These are phyloP conservation scores for Diplodia mutila DNA, from an alignment of 2,329 filamentous ascomycete genomes.

Conservation along the genomic window DNA sequence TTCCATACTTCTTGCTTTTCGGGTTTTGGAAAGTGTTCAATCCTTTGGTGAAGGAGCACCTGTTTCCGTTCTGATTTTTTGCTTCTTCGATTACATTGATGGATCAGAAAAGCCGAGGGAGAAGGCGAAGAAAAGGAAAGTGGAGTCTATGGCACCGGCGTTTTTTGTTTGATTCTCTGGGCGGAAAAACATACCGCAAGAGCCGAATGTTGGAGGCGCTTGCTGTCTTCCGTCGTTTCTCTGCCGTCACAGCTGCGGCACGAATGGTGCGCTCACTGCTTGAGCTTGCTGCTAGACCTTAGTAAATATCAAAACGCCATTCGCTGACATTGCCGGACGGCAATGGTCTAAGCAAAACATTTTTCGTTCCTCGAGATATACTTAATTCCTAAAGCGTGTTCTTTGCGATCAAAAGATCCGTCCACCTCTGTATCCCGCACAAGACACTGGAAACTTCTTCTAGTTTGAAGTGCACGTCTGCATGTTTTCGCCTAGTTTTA, in stretches of 20 bases:
- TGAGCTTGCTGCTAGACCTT: not conserved
- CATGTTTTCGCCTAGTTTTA: too few relatives aligned
- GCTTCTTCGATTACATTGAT: not conserved
- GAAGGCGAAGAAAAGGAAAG: not conserved
- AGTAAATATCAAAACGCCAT: conserved; percentile 13
- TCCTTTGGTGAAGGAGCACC: not conserved
- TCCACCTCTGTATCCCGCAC: too few relatives aligned
- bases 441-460: too few relatives aligned
- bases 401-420: too few relatives aligned
- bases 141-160: conserved; percentile 8
- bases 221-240: conserved; percentile 32
- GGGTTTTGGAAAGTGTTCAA: conserved; percentile 21
- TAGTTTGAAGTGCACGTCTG: too few relatives aligned
- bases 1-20: conserved; percentile 5
- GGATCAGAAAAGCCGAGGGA: not conserved
- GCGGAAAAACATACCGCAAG: conserved; percentile 18
- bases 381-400: not conserved
- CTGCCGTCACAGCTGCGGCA: conserved; percentile 30
- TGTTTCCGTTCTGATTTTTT: not conserved
- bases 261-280: conserved; percentile 10
- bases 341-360: conserved; percentile 4
- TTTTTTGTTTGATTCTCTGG: conserved; percentile 8
- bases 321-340: not conserved
- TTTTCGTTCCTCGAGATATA: not conserved
- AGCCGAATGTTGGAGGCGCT: not conserved